These are phyloP conservation scores for Metschnikowia dekortorum DNA, from an alignment of 805 yeast genomes.

Conservation along the genomic window DNA sequence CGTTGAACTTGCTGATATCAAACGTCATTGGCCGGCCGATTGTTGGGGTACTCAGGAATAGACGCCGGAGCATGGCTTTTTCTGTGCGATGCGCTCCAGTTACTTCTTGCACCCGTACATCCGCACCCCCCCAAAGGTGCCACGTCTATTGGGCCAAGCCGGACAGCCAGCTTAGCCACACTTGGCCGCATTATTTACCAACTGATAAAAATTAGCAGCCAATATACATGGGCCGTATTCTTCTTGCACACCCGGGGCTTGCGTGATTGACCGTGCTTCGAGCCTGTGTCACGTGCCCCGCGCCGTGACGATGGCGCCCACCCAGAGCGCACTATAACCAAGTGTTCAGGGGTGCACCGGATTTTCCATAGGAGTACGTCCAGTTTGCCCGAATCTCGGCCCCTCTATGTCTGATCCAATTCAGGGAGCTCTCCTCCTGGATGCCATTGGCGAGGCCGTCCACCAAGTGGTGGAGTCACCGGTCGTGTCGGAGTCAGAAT, in stretches of 20 bases:
- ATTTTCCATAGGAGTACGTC: not conserved
- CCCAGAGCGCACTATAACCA: not conserved
- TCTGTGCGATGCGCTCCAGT: not conserved
- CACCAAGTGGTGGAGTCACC: not conserved
- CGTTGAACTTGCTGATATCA: conserved; percentile 27
- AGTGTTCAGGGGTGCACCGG: too few relatives aligned
- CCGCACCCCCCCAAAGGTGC: not conserved
- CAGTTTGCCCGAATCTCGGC: not conserved
- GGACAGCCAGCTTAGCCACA: too few relatives aligned
- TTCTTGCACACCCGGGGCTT: too few relatives aligned
- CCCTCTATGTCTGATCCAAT: conserved; percentile 1
- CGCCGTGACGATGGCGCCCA: not conserved
- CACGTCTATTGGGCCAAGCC: too few relatives aligned
- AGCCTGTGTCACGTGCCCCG: not conserved
- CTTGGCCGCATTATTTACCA: too few relatives aligned
- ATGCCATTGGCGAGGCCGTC: conserved; percentile 1
- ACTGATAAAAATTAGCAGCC: too few relatives aligned
- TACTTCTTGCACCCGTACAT: not conserved
- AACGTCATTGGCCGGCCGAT: conserved; percentile 11
- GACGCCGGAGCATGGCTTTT: conserved; percentile 4
- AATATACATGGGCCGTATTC: too few relatives aligned
- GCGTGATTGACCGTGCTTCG: too few relatives aligned
- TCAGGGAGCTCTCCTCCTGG: conserved; percentile 1
- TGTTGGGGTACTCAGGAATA: not conserved
- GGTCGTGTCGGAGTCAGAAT: not conserved